These are phyloP conservation scores for Cladophialophora immunda DNA, from an alignment of 2,329 filamentous ascomycete species.

Conservation along the genomic window DNA sequence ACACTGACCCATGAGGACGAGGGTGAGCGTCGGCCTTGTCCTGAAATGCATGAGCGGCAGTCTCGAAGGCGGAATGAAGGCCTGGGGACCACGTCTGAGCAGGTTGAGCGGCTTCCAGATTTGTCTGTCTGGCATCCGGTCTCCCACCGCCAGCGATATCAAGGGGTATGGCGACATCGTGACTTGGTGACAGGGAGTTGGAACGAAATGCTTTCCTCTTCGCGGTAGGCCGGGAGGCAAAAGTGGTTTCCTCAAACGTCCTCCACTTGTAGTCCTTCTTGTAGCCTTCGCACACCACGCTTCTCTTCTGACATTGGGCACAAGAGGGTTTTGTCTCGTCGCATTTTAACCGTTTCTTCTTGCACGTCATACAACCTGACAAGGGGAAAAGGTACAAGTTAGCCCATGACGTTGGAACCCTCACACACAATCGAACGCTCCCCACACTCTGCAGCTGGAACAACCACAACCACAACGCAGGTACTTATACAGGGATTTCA, in stretches of 20 bases:
- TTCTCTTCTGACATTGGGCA: slow-evolving; percentile 71
- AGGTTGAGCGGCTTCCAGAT: slow-evolving; percentile 11
- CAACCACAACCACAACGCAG: background rate
- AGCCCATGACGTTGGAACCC: slow-evolving; percentile 18
- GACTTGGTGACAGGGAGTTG: slow-evolving; percentile 41
- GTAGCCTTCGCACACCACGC: slow-evolving; percentile 74
- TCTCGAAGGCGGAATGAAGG: slow-evolving; percentile 38
- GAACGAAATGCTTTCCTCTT: slow-evolving; percentile 51
- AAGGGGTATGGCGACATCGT: slow-evolving; percentile 44
- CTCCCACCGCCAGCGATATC: slow-evolving; percentile 20
- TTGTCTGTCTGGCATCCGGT: slow-evolving; percentile 1
- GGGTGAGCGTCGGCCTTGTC: slow-evolving; percentile 11
- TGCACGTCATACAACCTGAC: slow-evolving; percentile 76
- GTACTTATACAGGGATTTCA: background rate
- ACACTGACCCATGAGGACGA: slow-evolving; percentile 9
- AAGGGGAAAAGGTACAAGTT: slow-evolving; percentile 28
- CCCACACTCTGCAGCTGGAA: background rate
- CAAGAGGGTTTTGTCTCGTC: slow-evolving; percentile 76
- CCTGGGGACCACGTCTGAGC: slow-evolving; percentile 36
- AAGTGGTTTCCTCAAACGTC: slow-evolving; percentile 70
- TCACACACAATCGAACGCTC: background rate
- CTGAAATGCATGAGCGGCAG: slow-evolving; percentile 35
- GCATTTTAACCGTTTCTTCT: slow-evolving; percentile 76
- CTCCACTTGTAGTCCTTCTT: slow-evolving; percentile 81
- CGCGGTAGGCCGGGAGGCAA: slow-evolving; percentile 49